These are phyloP conservation scores for Raddia guianensis DNA, from an alignment of 176 grass and related monocot species.

Conservation along the genomic window DNA sequence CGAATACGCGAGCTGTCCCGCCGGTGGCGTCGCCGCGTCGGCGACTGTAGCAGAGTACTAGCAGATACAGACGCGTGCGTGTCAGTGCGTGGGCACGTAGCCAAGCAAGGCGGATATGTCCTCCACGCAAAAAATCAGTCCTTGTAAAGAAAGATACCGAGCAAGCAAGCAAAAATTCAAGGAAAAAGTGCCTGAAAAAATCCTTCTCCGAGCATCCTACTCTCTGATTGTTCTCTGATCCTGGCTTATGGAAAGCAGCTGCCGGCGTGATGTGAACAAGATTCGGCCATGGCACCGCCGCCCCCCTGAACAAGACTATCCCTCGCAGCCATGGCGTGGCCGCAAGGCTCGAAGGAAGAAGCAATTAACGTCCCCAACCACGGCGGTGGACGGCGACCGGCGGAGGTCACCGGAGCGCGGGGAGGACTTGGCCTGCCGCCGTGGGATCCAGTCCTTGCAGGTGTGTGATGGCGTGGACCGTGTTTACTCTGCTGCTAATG, in stretches of 20 bases:
- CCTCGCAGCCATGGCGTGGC: background rate
- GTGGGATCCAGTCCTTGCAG: background rate
- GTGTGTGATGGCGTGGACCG: constrained; percentile 9
- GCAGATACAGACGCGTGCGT: background rate
- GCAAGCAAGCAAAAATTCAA: constrained; percentile 3
- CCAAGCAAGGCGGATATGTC: constrained; percentile 30
- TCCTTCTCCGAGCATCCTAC: background rate
- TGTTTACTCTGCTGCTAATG: constrained; percentile 22
- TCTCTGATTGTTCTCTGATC: background rate
- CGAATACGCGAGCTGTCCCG: background rate
- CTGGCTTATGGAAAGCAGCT: too few relatives aligned
- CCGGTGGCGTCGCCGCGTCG: constrained; percentile 38
- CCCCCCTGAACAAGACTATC: background rate
- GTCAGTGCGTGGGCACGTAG: constrained; percentile 21
- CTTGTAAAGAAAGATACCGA: constrained; percentile 35
- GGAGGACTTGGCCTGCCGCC: constrained; percentile 18
- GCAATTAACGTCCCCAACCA: background rate
- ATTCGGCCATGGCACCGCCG: background rate
- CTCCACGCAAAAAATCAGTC: constrained; percentile 18
- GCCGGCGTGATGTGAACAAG: background rate
- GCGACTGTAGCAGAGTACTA: background rate
- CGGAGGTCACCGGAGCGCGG: too few relatives aligned
- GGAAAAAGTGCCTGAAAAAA: constrained; percentile 6
- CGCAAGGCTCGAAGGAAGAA: background rate
- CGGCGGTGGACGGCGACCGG: background rate